A percentile compares a stretch with the other conserved stretches of the same genome.
Conservation (phyloP, 306 rosid genomes). For the Crataegus laevigata region DNA sequence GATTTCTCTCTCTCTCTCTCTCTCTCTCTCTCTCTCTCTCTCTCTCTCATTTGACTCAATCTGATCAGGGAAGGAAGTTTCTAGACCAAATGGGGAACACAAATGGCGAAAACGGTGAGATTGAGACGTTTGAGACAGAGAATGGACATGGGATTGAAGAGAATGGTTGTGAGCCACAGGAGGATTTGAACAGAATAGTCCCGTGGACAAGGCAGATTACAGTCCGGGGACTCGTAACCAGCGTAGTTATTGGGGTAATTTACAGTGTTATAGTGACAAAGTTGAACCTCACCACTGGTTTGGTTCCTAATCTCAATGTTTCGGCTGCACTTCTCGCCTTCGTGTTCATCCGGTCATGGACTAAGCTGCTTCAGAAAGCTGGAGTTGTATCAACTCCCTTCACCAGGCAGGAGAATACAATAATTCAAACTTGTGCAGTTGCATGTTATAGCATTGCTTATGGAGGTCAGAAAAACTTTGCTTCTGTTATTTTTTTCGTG, state of each 20-base stretch:
- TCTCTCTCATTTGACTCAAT: slow-evolving; percentile 6
- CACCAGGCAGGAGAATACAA: slow-evolving; percentile 85
- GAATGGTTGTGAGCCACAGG: slow-evolving; percentile 26
- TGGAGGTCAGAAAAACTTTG: slow-evolving; percentile 53
- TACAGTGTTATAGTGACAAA: slow-evolving; percentile 89
- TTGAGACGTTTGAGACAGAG: slow-evolving; percentile 26
- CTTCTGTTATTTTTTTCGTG: background rate
- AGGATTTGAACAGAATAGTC: slow-evolving; percentile 39
- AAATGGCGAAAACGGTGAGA: slow-evolving; percentile 38
- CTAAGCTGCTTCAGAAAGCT: slow-evolving; percentile 65
- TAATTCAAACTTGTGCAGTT: slow-evolving; percentile 94
- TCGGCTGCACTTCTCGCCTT: slow-evolving; percentile 97
- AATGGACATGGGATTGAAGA: slow-evolving; percentile 38
- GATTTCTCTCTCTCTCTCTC: background rate
- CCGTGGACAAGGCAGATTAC: slow-evolving; percentile 83
- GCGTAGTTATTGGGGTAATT: slow-evolving; percentile 57
- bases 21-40: too few relatives aligned
- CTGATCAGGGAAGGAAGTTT: slow-evolving; percentile 4
- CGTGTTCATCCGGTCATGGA: slow-evolving; percentile 78
- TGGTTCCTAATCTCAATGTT: slow-evolving; percentile 92
- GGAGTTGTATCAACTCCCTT: slow-evolving; percentile 72
- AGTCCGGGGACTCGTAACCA: slow-evolving; percentile 65
- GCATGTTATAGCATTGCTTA: slow-evolving; percentile 93
- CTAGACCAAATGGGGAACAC: slow-evolving; percentile 28
- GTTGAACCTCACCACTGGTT: slow-evolving; percentile 90